Evolutionary conservation across 2,329 filamentous ascomycete genomes (phyloP), one percentile per base, ranked within the genome.

Genomic region (Talaromyces sp.): DNA sequence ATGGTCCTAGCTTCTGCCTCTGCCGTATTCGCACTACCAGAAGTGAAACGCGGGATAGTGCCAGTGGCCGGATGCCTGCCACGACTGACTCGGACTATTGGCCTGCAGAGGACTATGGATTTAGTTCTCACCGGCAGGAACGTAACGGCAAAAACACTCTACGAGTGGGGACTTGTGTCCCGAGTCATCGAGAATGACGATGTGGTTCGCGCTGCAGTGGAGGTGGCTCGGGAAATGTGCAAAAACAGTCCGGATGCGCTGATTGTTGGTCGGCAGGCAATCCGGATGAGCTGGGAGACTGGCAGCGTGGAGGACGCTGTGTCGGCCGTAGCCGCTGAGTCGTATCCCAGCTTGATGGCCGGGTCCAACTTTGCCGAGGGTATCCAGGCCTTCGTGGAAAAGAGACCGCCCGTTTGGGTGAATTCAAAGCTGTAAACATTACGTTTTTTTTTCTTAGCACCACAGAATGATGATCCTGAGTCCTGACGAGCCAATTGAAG

Each of bases 341-440:
- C 85, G 76, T 88, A 84, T 69, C 75, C 75, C 40, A 76, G 76
- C 57, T 79, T 91, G 56, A 79, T 86, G 61, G 81, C 77, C 1
- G 87, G 84, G 0, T 85, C 87, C 64, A 92, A 92, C 71, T 85
- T 90, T 77, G 81, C 80, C 44, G 88, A 91, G 75, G 89, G 89
- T 0, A 80, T 91, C n/a, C 78, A 73, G 74, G 88, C 87, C 65
- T 92, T 91, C 77, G 85, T 88, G 6, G 88, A 91, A 81, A 89
- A 85, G 79, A 79, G 88, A 69, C 82, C 83, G 73, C 83, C 88
- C 1, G 79, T 78, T 25, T 91, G 88, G 88, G 31, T 25, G 33
- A 44, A 61, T 25, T 40, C 59, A 31, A 61, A 61, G 48, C 48
- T 61, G 9, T 61, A 16, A 54, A 23, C 11, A 21, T 54, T 23